Evolutionary conservation across 371 early-diverging fungal species (phyloP), one percentile per base, ranked within the genome.

Genomic region (Polyrhizophydium stewartii): DNA sequence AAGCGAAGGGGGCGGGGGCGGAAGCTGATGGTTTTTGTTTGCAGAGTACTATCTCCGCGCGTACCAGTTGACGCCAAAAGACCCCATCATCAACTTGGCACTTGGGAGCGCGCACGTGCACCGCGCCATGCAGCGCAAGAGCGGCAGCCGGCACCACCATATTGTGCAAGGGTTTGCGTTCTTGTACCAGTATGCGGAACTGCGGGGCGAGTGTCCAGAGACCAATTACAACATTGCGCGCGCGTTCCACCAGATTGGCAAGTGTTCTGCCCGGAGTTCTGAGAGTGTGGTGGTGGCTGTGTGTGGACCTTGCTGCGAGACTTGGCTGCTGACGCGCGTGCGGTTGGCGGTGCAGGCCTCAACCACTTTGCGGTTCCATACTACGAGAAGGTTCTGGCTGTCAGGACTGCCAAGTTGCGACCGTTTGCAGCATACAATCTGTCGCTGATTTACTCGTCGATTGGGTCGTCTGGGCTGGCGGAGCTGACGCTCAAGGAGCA

Each of bases 151-250:
- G 55, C 92, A 92, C 65, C 47, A 75, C 30, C 83, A 87, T 58
- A 73, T 90, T 27, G 45, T 66, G 17, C 69, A 86, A 69, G 90
- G 83, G 5, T 78, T 90, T 67, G 67, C 86, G 50, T 89, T 90
- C 68, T 51, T 93, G 21, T 75, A 77, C 59, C 81, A 85, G 55
- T 92, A 91, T 65, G 74, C 72, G 41, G 81, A 83, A 55, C 55
- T 87, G 13, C 71, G 75, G 22, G 71, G 68, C 1, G 58, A 67
- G 19, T 68, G 58, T 27, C 89, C 85, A 70, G 95, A 94, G 67
- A 87, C 90, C 5, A 85, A 86, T 40, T 97, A 88, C 62, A 97
- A 97, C 63, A 58, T 89, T 31, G 97, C 80, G 0, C 80, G 95
- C 45, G 87, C 89, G 0, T 93, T 91, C 66, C 97, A 97, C 69